Evolutionary conservation across 768 basidiomycete genomes (phyloP).

Genomic region (Suillus ampliporus): DNA sequence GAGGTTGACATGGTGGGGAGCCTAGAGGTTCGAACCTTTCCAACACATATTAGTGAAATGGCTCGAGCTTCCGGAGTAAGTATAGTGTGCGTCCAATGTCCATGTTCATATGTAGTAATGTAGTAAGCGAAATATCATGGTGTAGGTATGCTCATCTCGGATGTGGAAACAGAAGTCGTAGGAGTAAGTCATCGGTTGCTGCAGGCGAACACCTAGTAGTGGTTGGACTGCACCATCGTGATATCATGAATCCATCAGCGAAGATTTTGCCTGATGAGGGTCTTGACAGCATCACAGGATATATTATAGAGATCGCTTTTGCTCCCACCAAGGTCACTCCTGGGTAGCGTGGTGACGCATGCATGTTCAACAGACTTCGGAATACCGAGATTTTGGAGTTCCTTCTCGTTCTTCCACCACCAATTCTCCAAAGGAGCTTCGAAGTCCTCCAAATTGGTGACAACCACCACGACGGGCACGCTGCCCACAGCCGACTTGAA

Average conservation of each 20-base stretch:
- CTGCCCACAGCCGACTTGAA: background rate
- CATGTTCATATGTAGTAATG: too few relatives aligned
- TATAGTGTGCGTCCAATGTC: too few relatives aligned
- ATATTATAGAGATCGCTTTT: background rate
- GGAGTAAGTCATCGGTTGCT: too few relatives aligned
- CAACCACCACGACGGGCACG: background rate
- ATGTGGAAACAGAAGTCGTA: too few relatives aligned
- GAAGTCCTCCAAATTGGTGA: background rate
- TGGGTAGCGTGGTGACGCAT: background rate
- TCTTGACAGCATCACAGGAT: background rate
- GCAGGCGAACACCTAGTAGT: too few relatives aligned
- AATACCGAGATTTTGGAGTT: background rate
- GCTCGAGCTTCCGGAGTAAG: too few relatives aligned
- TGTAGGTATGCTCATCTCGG: too few relatives aligned
- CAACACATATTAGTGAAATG: too few relatives aligned
- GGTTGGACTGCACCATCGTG: background rate
- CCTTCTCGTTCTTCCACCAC: background rate
- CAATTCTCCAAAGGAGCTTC: background rate
- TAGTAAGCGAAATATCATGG: too few relatives aligned
- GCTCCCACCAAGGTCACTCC: fast-evolving
- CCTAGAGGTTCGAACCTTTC: too few relatives aligned
- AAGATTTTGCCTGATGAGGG: background rate
- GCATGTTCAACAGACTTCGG: background rate
- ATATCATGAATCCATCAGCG: background rate
- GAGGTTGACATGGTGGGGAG: too few relatives aligned